Evolutionary conservation across 352 stramenopile genomes (phyloP).

Genomic region (Plasmopara muralis): DNA sequence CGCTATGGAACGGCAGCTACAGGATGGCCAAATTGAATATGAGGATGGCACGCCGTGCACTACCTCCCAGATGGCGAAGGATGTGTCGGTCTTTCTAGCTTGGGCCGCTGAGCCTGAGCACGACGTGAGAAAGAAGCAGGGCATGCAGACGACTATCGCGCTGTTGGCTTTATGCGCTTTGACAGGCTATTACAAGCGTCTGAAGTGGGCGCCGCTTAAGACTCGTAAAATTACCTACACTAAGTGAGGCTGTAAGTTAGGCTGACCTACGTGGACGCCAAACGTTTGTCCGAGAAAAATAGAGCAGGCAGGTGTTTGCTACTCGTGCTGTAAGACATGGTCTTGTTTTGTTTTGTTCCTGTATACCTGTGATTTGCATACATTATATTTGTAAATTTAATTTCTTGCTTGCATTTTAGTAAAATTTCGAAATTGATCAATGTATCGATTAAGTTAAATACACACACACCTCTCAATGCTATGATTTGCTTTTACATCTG

Average conservation of each 20-base stretch:
- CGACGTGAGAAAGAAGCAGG: conserved; percentile 97
- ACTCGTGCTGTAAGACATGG: background rate
- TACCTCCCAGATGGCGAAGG: conserved; percentile 97
- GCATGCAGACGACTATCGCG: conserved; percentile 91
- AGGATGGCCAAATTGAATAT: conserved; percentile 97
- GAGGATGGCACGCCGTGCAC: conserved; percentile 95
- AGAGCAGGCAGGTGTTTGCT: conserved; percentile 9
- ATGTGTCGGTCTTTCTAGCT: conserved; percentile 96
- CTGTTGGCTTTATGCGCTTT: conserved; percentile 87
- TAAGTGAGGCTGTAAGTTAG: conserved; percentile 71
- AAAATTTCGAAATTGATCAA: too few species aligned
- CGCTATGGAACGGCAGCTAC: conserved; percentile 96
- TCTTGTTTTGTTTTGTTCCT: too few species aligned
- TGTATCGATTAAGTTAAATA: too few species aligned
- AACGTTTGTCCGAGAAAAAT: conserved; percentile 10
- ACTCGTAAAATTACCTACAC: conserved; percentile 97
- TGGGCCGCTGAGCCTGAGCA: conserved; percentile 97
- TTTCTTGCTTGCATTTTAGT: too few species aligned
- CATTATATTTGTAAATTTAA: too few species aligned
- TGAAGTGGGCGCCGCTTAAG: conserved; percentile 97
- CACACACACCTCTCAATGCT: too few species aligned
- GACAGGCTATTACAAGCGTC: conserved; percentile 98
- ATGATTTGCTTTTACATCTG: too few species aligned
- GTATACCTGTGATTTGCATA: too few species aligned
- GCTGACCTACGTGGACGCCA: conserved; percentile 7